phyloP scores from a whole-genome alignment of 2,329 filamentous ascomycete genomes.

The Paecilomyces variotii region DNA sequence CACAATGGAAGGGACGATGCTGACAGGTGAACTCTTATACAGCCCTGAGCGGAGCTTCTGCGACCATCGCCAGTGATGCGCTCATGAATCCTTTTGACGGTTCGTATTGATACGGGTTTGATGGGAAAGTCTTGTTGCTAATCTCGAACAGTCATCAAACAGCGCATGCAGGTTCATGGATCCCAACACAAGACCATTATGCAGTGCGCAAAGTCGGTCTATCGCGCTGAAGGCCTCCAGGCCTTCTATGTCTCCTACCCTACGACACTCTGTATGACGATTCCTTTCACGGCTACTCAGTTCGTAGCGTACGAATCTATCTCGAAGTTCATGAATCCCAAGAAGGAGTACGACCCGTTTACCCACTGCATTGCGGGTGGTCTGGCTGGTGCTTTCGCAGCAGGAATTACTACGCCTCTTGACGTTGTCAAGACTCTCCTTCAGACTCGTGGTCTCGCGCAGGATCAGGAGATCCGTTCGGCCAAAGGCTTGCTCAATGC shows the following conservation, averaged over 20 bases:
- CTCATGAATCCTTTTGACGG: constrained; percentile 99
- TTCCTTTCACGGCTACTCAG: constrained; percentile 93
- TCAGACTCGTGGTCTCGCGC: constrained; percentile 80
- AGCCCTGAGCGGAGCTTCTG: constrained; percentile 89
- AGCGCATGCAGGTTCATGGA: constrained; percentile 96
- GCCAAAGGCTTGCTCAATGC: constrained; percentile 76
- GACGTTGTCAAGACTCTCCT: constrained; percentile 98
- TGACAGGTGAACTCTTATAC: constrained; percentile 26
- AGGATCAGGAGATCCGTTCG: constrained; percentile 71
- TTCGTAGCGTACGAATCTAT: constrained; percentile 97
- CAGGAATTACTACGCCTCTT: constrained; percentile 88
- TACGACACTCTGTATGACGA: constrained; percentile 95
- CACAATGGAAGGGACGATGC: constrained; percentile 3
- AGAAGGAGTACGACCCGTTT: constrained; percentile 71
- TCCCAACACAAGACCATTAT: constrained; percentile 82
- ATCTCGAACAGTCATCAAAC: constrained; percentile 76
- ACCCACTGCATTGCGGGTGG: constrained; percentile 92
- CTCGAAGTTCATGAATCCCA: constrained; percentile 85
- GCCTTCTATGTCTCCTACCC: constrained; percentile 99
- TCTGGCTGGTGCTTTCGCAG: constrained; percentile 85
- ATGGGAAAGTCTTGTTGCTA: background rate
- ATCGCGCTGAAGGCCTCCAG: constrained; percentile 74
- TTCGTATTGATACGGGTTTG: constrained; percentile 40
- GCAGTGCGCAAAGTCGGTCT: constrained; percentile 83
- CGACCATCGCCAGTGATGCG: constrained; percentile 94